A percentile compares a stretch with the other conserved stretches of the same genome.
Conservation (phyloP, 176 grass and related monocot genomes). For the Zoysia japonica region DNA sequence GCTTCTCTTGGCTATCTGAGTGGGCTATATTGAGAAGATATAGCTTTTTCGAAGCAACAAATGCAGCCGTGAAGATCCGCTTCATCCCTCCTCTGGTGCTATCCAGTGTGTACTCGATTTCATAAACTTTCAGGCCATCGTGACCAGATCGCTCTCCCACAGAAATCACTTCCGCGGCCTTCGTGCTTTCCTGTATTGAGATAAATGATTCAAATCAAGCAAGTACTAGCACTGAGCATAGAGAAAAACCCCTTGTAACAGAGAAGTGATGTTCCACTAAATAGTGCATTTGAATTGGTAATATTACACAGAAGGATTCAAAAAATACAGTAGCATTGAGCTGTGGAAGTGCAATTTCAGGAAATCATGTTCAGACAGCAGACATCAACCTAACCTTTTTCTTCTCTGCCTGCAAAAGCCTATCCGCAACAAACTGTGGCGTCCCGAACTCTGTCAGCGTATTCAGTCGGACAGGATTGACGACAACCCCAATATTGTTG, state of each 20-base stretch:
- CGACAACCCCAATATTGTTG: slow-evolving; percentile 83
- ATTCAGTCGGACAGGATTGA: slow-evolving; percentile 78
- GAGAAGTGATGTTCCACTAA: neutral
- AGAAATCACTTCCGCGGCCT: slow-evolving; percentile 57
- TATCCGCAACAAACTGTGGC: slow-evolving; percentile 79
- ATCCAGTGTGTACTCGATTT: slow-evolving; percentile 79
- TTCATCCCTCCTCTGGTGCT: slow-evolving; percentile 93
- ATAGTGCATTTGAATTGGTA: neutral
- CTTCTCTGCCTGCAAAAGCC: slow-evolving; percentile 83
- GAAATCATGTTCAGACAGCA: neutral
- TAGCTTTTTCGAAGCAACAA: slow-evolving; percentile 81
- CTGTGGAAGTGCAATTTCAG: slow-evolving; percentile 1
- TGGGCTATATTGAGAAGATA: slow-evolving; percentile 83
- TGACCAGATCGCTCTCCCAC: slow-evolving; percentile 66
- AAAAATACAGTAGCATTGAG: neutral
- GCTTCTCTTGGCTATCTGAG: slow-evolving; percentile 65
- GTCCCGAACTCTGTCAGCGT: slow-evolving; percentile 83
- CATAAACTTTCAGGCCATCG: slow-evolving; percentile 62
- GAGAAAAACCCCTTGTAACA: neutral
- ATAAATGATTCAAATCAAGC: slow-evolving; percentile 18
- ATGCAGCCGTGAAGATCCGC: slow-evolving; percentile 74
- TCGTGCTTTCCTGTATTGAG: slow-evolving; percentile 78
- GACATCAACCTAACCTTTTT: slow-evolving; percentile 80
- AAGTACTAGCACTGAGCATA: neutral
- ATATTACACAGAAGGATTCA: neutral